Evolutionary conservation across 2,329 filamentous ascomycete genomes (phyloP).

Genomic region (Pseudogymnoascus sp.): DNA sequence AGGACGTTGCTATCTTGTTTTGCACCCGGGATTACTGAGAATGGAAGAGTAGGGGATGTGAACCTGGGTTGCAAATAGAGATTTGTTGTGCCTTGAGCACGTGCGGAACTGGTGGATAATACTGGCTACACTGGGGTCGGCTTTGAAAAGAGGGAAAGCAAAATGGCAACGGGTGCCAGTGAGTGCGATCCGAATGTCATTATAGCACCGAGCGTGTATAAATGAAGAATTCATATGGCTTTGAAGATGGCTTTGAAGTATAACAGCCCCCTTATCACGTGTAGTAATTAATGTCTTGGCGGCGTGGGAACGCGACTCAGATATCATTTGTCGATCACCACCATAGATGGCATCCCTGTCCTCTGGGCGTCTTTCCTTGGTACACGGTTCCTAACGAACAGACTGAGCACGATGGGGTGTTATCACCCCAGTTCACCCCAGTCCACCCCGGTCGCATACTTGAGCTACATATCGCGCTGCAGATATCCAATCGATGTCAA

Average conservation of each 20-base stretch:
- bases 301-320: background rate
- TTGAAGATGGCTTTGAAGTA: background rate
- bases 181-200: background rate
- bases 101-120: background rate
- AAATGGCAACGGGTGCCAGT: background rate
- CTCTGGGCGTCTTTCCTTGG: background rate
- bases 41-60: background rate
- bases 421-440: background rate
- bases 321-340: background rate
- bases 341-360: background rate
- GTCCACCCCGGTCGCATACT: background rate
- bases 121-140: background rate
- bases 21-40: background rate
- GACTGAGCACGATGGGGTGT: background rate
- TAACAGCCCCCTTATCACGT: background rate
- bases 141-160: background rate
- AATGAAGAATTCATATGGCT: background rate
- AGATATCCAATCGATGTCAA: background rate
- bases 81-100: background rate
- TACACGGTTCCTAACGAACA: background rate
- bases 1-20: background rate
- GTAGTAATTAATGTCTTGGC: background rate
- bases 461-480: background rate
- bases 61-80: background rate
- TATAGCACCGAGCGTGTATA: background rate